Conservation (phyloP, 805 yeast species). For the Sugiyamaella americana region DNA sequence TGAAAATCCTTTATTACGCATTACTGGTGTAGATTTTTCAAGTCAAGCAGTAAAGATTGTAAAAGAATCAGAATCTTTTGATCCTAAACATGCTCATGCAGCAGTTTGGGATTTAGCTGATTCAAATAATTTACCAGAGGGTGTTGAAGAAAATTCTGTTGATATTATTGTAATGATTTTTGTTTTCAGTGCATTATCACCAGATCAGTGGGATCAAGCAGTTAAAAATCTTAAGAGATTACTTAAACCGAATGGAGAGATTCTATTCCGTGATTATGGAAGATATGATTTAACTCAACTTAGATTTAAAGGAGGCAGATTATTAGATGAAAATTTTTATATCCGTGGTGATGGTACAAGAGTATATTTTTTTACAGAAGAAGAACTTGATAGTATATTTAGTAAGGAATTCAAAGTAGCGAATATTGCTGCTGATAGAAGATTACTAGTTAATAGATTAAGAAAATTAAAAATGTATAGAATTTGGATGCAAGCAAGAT, state of each 20-base stretch:
- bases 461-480: conserved; percentile 92
- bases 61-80: conserved; percentile 53
- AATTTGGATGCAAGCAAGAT: conserved; percentile 94
- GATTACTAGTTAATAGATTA: conserved; percentile 86
- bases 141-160: conserved; percentile 70
- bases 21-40: conserved; percentile 86
- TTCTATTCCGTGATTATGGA: conserved; percentile 90
- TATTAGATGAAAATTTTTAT: conserved; percentile 87
- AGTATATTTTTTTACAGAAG: conserved; percentile 94
- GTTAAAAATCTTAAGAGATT: conserved; percentile 60
- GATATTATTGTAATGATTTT: conserved; percentile 94
- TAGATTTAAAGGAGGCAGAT: conserved; percentile 80
- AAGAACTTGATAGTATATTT: conserved; percentile 74
- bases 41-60: conserved; percentile 86
- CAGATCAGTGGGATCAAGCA: conserved; percentile 85
- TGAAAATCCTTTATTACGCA: conserved; percentile 64
- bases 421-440: conserved; percentile 81
- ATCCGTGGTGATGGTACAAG: conserved; percentile 97
- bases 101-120: conserved; percentile 95
- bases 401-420: conserved; percentile 56
- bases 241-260: conserved; percentile 88
- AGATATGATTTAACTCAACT: conserved; percentile 94
- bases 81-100: conserved; percentile 61
- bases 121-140: conserved; percentile 72
- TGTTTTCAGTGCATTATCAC: conserved; percentile 87